Base-by-base conservation (phyloP, 768 basidiomycete species). In the Pleurotus citrinopileatus region DNA sequence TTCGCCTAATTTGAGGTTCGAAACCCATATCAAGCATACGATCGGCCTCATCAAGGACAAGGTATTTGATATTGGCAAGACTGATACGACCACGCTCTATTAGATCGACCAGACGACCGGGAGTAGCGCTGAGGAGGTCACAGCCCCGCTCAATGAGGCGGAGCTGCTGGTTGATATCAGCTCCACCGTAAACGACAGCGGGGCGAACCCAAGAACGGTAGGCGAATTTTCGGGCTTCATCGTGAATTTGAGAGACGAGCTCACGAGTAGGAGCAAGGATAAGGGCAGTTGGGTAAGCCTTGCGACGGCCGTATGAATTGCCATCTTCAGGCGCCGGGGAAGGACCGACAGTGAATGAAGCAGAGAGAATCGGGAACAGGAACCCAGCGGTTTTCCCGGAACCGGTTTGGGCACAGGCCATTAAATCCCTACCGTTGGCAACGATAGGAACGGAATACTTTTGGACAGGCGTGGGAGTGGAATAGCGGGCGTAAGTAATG, bases 21-120 rank as follows among this genome's bases (percentile, higher is more conserved):
- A 99, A 99, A 87, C 97, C 97, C 97, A 99, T 99, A 78, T 99
- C 97, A 66, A 99, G 83, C 97, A 99, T 99, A 65, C 97, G 91
- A 78, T 99, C 97, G 57, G 97, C 97, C 76, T 99, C 97, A 64
- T 99, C 97, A 52, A 99, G 87, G 23, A 99, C 97, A 55, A 99
- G 88, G 72, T 97, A 98, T 64, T 92, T 89, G 76, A 99, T 87
- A 73, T 98, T 98, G 60, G 92, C 84, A 57, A 99, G 82, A 66
- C 90, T 93, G 79, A 99, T 98, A 56, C 91, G 84, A 10, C 97
- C 97, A 63, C 97, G 90, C 75, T 99, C 97, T 61, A 99, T 96
- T 57, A 99, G 80, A 73, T 99, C 97, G 58, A 98, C 95, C 42
- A 98, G 89, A 70, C 97, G 96, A 59, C 93, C 93, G 20, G 97